phyloP scores from a whole-genome alignment of 1,284 basidiomycete genomes.

The Rhizopogon parksii region DNA sequence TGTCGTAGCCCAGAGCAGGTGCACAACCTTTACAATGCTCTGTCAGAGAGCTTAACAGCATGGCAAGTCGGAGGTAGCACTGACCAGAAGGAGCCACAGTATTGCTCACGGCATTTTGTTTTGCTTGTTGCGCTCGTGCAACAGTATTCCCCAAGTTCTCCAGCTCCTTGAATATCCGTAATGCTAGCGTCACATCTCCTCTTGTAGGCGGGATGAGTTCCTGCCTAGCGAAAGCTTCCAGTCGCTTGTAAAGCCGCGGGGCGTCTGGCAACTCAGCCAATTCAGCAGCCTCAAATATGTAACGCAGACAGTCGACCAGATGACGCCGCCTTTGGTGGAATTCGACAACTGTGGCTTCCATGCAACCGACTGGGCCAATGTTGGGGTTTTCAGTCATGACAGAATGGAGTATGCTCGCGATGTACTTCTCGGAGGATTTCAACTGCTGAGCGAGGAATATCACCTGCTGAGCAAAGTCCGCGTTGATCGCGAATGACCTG shows the following conservation, averaged over 20 bases:
- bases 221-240: conserved; percentile 47
- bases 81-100: conserved; percentile 49
- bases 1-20: conserved; percentile 53
- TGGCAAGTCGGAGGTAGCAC: conserved; percentile 31
- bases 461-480: conserved; percentile 68
- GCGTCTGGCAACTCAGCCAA: conserved; percentile 34
- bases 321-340: conserved; percentile 63
- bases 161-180: conserved; percentile 57
- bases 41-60: too few relatives aligned
- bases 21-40: conserved; percentile 27
- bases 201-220: conserved; percentile 41
- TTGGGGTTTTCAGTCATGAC: conserved; percentile 62
- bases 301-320: conserved; percentile 58
- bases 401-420: conserved; percentile 61
- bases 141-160: conserved; percentile 50
- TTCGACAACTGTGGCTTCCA: conserved; percentile 60
- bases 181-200: conserved; percentile 38
- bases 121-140: conserved; percentile 45
- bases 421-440: conserved; percentile 69
- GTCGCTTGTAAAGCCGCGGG: conserved; percentile 38
- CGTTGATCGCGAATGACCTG: conserved; percentile 56
- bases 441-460: conserved; percentile 72
- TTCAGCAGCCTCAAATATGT: conserved; percentile 42
- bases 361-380: conserved; percentile 42
- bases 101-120: conserved; percentile 57